A percentile compares a stretch with the other conserved stretches of the same genome.
These are phyloP conservation scores for Termitomyces sp. DNA, from an alignment of 768 basidiomycete species.

Conservation along the genomic window DNA sequence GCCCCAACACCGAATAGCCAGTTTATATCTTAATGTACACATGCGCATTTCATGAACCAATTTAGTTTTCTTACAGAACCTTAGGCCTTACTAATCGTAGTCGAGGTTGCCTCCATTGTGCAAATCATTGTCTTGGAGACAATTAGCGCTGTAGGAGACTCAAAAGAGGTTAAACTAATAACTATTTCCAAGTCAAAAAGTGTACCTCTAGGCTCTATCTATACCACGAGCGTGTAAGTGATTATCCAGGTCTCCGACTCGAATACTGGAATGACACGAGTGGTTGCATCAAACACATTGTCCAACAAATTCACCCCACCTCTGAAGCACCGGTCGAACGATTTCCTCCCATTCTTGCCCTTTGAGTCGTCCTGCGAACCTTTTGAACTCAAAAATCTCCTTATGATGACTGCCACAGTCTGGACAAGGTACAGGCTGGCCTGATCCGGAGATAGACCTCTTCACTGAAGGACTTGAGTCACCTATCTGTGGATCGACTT, in stretches of 20 bases:
- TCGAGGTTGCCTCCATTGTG: too few species aligned
- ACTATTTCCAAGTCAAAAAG: too few species aligned
- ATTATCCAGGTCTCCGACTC: background rate
- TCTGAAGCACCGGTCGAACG: constrained; percentile 72
- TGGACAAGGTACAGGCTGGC: constrained; percentile 29
- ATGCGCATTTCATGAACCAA: too few species aligned
- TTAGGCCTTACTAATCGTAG: too few species aligned
- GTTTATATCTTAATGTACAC: too few species aligned
- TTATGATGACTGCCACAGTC: constrained; percentile 57
- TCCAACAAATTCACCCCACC: constrained; percentile 70
- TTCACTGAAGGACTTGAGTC: constrained; percentile 18
- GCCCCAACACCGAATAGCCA: too few species aligned
- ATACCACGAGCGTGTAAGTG: too few species aligned
- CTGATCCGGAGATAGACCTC: constrained; percentile 9
- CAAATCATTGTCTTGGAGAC: too few species aligned
- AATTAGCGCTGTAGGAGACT: too few species aligned
- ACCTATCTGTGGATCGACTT: constrained; percentile 20
- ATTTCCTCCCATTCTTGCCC: constrained; percentile 73
- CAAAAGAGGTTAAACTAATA: too few species aligned
- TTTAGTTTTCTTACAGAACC: too few species aligned
- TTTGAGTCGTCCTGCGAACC: constrained; percentile 51
- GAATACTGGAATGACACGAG: background rate
- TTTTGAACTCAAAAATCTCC: constrained; percentile 76
- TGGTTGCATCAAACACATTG: constrained; percentile 28
- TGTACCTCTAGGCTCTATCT: too few species aligned